Evolutionary conservation across 2,329 filamentous ascomycete genomes (phyloP).

Genomic region (Biscogniauxia mediterranea): DNA sequence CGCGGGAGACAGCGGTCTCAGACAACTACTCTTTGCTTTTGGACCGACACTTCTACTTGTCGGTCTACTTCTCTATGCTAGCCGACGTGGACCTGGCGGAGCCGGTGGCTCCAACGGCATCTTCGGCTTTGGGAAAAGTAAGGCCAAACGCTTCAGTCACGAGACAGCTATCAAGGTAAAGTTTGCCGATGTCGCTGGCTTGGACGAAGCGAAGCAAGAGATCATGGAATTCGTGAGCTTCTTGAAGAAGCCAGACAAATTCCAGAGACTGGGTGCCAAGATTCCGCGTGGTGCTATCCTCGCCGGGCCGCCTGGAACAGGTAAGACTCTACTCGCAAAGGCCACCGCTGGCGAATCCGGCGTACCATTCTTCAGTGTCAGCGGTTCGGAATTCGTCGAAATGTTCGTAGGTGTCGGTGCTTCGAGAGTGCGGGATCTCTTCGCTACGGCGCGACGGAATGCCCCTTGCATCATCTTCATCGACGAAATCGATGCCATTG

Average conservation of each 20-base stretch:
- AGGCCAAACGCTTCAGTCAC: conserved; percentile 96
- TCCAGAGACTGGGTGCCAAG: conserved; percentile 92
- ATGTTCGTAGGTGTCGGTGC: conserved; percentile 99
- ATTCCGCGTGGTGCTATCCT: conserved; percentile 96
- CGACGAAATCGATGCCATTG: conserved; percentile 98
- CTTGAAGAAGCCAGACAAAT: conserved; percentile 87
- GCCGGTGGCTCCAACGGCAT: conserved; percentile 72
- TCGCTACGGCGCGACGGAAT: conserved; percentile 91
- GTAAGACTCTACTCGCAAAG: conserved; percentile 96
- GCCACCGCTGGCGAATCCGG: conserved; percentile 95
- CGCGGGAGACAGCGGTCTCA: conserved; percentile 70
- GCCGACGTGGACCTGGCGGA: conserved; percentile 65
- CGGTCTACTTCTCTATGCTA: conserved; percentile 76
- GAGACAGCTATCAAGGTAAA: conserved; percentile 96
- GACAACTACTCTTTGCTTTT: conserved; percentile 72
- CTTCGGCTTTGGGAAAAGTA: conserved; percentile 94
- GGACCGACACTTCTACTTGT: conserved; percentile 86
- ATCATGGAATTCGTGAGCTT: conserved; percentile 99
- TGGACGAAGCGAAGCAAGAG: conserved; percentile 96
- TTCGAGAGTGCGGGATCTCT: conserved; percentile 90
- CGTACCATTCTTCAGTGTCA: conserved; percentile 97
- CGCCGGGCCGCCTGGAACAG: conserved; percentile 95
- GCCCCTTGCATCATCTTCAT: conserved; percentile 99
- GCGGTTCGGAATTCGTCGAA: conserved; percentile 97
- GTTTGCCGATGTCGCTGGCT: conserved; percentile 92